These are phyloP conservation scores for Sarocladium oryzae DNA, from an alignment of 2,329 filamentous ascomycete genomes.

Conservation along the genomic window DNA sequence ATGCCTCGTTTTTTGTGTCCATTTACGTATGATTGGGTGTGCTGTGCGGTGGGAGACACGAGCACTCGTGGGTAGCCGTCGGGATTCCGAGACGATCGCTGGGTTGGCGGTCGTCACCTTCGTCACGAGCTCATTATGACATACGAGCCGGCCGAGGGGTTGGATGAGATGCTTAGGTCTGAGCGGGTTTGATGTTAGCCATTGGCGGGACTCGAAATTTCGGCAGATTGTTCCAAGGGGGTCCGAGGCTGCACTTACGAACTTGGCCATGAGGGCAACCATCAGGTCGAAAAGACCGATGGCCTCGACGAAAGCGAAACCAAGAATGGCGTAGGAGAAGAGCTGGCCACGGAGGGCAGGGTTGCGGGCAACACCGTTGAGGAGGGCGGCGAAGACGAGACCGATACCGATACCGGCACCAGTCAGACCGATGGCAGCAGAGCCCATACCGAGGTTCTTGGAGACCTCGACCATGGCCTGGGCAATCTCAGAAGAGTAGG, in stretches of 20 bases:
- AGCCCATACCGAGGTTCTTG: conserved; percentile 85
- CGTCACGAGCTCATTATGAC: conserved; percentile 24
- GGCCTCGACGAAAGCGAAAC: conserved; percentile 92
- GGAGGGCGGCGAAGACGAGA: conserved; percentile 85
- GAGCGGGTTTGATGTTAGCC: conserved; percentile 6
- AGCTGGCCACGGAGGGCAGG: conserved; percentile 90
- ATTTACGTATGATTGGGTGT: conserved; percentile 25
- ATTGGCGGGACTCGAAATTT: not conserved
- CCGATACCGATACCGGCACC: conserved; percentile 94
- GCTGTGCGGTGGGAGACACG: conserved; percentile 12
- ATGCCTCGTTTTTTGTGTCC: conserved; percentile 9
- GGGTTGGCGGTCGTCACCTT: not conserved
- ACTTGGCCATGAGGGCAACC: conserved; percentile 92
- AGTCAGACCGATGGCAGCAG: conserved; percentile 85
- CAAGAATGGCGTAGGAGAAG: conserved; percentile 92
- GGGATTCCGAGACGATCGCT: conserved; percentile 16
- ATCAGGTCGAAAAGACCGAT: conserved; percentile 85
- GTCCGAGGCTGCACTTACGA: conserved; percentile 48
- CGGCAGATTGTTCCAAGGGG: conserved; percentile 7
- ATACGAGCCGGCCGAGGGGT: conserved; percentile 28
- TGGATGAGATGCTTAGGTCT: conserved; percentile 32
- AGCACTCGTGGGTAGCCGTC: conserved; percentile 19
- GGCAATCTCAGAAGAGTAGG: conserved; percentile 85
- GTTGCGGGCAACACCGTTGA: conserved; percentile 89
- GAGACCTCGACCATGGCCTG: conserved; percentile 84